Base-by-base conservation (phyloP, 139 green algal species). In the Parachlorella kessleri region DNA sequence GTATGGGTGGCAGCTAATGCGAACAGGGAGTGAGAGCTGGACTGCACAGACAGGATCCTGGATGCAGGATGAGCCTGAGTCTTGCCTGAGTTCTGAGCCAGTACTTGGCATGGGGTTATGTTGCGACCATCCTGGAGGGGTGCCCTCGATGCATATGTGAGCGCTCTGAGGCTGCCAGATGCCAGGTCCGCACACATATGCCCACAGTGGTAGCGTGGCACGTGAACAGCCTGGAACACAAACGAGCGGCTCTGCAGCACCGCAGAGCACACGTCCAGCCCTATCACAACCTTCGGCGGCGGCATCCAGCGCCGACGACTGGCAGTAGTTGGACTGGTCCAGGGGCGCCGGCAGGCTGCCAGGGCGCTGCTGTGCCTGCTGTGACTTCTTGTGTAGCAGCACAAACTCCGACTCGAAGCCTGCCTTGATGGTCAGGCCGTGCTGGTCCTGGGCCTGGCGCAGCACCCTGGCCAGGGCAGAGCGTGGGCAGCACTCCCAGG, bases 351-450 rank as follows among this genome's bases (percentile, higher is more conserved):
- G 36, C 54, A 70, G 5, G 4, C 24, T 37, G 77, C 32, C 40
- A 9, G 32, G 63, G 7, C 40, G 23, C 14, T 36, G 28, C 30
- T 69, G 23, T n/a, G n/a, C n/a, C n/a, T n/a, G n/a, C n/a, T n/a
- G n/a, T n/a, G n/a, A n/a, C 0, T 14, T 42, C 7, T 54, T 54
- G 21, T 81, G 76, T 32, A 92, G 55, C 59, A 92, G 73, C 39
- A 86, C 37, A 64, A 92, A 93, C 81, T 92, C 89, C 3, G 81
- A 42, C 81, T 93, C 87, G 39, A 89, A 88, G 10, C 88, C 85
- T 1, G 85, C 54, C 72, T 63, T 37, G 3, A 88, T 6, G 7
- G 33, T 63, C 3, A 90, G 23, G 55, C 72, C 71, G 41, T 76
- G 35, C 35, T 63, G 6, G 5, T 70, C 23, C 26, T 81, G n/a